A percentile compares a stretch with the other conserved stretches of the same genome.
Evolutionary conservation across 768 basidiomycete species (phyloP).

Genomic region (Suillus subalutaceus): DNA sequence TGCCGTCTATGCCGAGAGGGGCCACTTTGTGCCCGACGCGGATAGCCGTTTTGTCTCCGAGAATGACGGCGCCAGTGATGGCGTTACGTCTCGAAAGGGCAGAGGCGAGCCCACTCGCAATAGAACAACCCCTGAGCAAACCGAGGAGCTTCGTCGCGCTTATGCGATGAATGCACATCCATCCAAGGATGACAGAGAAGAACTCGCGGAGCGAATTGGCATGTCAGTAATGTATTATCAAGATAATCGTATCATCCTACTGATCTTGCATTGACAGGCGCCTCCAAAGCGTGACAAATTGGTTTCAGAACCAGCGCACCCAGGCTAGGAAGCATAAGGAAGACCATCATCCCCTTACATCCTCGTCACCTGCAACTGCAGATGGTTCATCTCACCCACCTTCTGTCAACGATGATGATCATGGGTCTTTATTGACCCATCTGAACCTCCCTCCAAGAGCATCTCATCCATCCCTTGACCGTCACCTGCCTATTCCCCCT

Average conservation of each 20-base stretch:
- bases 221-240: slow-evolving; percentile 56
- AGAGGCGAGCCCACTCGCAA: slow-evolving; percentile 45
- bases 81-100: slow-evolving; percentile 32
- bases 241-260: slow-evolving; percentile 18
- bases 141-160: slow-evolving; percentile 67
- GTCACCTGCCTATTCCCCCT: slow-evolving; percentile 16
- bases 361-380: slow-evolving; percentile 28
- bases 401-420: slow-evolving; percentile 10
- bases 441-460: slow-evolving; percentile 28
- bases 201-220: slow-evolving; percentile 68
- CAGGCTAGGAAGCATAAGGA: slow-evolving; percentile 73
- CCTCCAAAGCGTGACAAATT: slow-evolving; percentile 79
- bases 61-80: slow-evolving; percentile 39
- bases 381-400: slow-evolving; percentile 16
- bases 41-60: slow-evolving; percentile 55
- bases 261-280: slow-evolving; percentile 51
- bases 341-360: slow-evolving; percentile 38
- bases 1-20: slow-evolving; percentile 43
- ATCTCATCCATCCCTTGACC: slow-evolving; percentile 34
- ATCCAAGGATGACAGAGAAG: slow-evolving; percentile 64
- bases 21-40: slow-evolving; percentile 52
- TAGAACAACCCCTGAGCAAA: slow-evolving; percentile 65
- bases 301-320: slow-evolving; percentile 88
- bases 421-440: slow-evolving; percentile 16
- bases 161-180: slow-evolving; percentile 71